phyloP scores from a whole-genome alignment of 208 protist species.

The Entamoeba histolytica region DNA sequence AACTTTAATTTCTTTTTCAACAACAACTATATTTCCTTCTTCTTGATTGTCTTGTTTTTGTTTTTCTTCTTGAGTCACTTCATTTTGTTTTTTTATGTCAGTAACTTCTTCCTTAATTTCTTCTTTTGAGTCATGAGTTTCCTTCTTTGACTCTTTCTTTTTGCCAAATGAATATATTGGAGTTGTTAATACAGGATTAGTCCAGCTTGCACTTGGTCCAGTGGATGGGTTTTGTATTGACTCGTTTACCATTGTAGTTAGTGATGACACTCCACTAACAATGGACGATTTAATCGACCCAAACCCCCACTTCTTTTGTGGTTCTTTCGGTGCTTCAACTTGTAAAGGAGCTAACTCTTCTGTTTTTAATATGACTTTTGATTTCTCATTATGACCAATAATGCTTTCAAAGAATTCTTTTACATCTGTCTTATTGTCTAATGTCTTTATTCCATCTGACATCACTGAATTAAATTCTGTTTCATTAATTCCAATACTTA shows the following conservation, averaged over 20 bases:
- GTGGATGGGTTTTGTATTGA: not conserved
- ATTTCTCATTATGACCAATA: not conserved
- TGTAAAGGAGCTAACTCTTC: not conserved
- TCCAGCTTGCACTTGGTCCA: not conserved
- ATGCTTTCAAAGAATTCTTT: not conserved
- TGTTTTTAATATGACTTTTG: not conserved
- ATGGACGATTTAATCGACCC: not conserved
- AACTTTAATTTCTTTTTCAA: not conserved
- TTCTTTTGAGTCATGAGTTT: not conserved
- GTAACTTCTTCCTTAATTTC: not conserved
- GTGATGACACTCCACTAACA: not conserved
- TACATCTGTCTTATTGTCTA: not conserved
- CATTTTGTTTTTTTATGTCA: not conserved
- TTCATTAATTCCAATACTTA: not conserved
- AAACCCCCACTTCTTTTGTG: not conserved
- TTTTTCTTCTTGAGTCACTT: not conserved
- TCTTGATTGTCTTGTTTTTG: not conserved
- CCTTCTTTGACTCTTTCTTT: not conserved
- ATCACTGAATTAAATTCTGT: not conserved
- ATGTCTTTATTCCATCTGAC: not conserved
- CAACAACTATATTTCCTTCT: not conserved
- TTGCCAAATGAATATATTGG: not conserved
- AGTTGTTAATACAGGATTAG: not conserved
- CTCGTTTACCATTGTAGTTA: not conserved
- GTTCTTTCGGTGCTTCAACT: not conserved